Conservation (phyloP, 1,139 yeast genomes). For the Blastobotrys aristatus region DNA sequence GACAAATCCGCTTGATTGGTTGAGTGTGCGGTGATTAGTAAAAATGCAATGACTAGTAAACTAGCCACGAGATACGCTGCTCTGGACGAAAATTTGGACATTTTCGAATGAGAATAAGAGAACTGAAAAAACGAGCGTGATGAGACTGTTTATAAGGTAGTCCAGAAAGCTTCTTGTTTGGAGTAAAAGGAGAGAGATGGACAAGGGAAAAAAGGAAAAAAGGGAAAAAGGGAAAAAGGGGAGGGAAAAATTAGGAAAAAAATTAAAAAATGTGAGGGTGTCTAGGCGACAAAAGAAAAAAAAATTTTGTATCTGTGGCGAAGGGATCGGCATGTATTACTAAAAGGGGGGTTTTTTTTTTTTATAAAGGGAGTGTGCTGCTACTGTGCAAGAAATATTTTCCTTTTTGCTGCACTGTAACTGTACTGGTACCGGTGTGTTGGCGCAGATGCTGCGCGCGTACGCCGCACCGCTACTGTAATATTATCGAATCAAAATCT, state of each 20-base stretch:
- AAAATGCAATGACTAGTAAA: neutral
- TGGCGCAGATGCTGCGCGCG: too few species aligned
- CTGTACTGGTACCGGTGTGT: too few species aligned
- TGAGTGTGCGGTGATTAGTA: conserved; percentile 1
- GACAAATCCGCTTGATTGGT: conserved; percentile 1
- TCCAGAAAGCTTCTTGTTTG: too few species aligned
- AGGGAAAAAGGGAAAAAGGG: neutral
- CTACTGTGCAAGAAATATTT: neutral
- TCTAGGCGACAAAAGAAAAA: neutral
- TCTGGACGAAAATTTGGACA: neutral
- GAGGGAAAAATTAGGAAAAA: neutral
- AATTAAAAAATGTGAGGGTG: neutral
- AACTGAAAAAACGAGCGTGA: neutral
- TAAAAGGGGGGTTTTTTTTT: neutral
- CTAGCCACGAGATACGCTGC: conserved; percentile 1
- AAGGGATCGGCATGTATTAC: neutral
- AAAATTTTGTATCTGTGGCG: neutral
- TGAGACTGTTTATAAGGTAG: too few species aligned
- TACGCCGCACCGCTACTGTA: too few species aligned
- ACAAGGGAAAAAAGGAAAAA: neutral
- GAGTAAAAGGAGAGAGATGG: too few species aligned
- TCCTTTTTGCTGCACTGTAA: too few species aligned
- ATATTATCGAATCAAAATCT: too few species aligned
- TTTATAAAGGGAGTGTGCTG: neutral
- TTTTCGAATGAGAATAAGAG: neutral